Conservation (phyloP, 768 basidiomycete genomes). For the Termitomyces sp. region DNA sequence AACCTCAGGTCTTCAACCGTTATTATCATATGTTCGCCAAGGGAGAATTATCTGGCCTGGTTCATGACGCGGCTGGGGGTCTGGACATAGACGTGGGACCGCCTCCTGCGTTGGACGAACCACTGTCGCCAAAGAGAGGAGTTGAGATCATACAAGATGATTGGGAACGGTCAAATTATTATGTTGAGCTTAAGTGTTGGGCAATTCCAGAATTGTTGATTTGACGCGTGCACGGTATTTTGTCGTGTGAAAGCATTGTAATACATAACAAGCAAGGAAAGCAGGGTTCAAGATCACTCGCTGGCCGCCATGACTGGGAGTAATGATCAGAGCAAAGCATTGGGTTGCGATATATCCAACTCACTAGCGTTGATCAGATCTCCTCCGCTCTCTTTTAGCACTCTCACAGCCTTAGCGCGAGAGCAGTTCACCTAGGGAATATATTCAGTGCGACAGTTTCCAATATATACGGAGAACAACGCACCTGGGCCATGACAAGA, state of each 20-base stretch:
- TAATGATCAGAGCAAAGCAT: background rate
- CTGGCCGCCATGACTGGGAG: constrained; percentile 85
- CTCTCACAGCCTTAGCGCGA: constrained; percentile 88
- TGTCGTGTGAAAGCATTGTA: constrained; percentile 26
- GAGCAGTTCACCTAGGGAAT: constrained; percentile 75
- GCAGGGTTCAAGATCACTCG: constrained; percentile 48
- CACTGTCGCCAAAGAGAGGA: constrained; percentile 31
- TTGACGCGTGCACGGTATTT: constrained; percentile 13
- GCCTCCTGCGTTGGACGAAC: constrained; percentile 8
- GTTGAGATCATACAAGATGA: constrained; percentile 69
- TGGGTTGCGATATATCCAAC: constrained; percentile 29
- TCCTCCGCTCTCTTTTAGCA: constrained; percentile 86
- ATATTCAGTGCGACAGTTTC: background rate
- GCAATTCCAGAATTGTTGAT: constrained; percentile 12
- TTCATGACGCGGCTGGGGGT: constrained; percentile 55
- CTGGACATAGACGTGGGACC: constrained; percentile 52
- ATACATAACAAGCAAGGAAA: constrained; percentile 23
- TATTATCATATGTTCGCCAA: constrained; percentile 96
- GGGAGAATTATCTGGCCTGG: constrained; percentile 69
- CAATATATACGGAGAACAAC: background rate
- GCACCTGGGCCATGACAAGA: constrained; percentile 72
- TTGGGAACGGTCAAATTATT: constrained; percentile 90
- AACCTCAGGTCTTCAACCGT: constrained; percentile 63
- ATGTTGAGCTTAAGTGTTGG: constrained; percentile 75
- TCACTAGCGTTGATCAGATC: constrained; percentile 96